Evolutionary conservation across 371 early-diverging fungal species (phyloP), one percentile per base, ranked within the genome.

Genomic region (Mucor plumbeus): DNA sequence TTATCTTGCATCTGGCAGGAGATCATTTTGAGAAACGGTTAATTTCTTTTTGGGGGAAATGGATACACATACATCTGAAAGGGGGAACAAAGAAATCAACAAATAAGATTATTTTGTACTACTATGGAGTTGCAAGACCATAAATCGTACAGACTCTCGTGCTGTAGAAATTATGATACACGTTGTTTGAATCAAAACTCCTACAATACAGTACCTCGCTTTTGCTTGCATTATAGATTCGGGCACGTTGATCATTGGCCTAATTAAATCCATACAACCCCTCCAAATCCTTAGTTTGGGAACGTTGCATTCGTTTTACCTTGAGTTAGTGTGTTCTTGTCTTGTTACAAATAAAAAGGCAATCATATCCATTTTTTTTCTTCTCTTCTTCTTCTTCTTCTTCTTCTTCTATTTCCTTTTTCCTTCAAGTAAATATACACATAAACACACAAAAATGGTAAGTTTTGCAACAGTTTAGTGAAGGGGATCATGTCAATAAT

Each of bases 211-310:
- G 21, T 11, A 50, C 21, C 4, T 50, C 17, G 50, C 50, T 8
- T 11, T 38, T 61, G 11, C 19, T 38, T 35, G 44, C 58, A 58
- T 48, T 19, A 65, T 47, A 41, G 43, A 21, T 34, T 47, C 65
- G 66, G 63, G 66, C 58, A 68, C 61, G 64, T 64, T 60, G 15
- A 64, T 48, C 14, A 71, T 68, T 68, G 68, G 68, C 68, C 63
- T 65, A 64, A 70, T 40, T 35, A 36, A 57, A 44, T 59, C 48
- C 63, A 67, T 35, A 17, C 62, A 63, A 57, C 63, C 62, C 62
- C 47, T 55, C 41, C 43, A 17, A 21, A 63, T 64, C 59, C 69
- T 60, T 63, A 67, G 67, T 67, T 61, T 61, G 67, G 67, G 60
- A 69, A 63, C 19, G 60, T 53, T 60, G 61, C 70, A 69, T 61